Conservation (phyloP, 169 alveolate species). For the Babesia ovis region DNA sequence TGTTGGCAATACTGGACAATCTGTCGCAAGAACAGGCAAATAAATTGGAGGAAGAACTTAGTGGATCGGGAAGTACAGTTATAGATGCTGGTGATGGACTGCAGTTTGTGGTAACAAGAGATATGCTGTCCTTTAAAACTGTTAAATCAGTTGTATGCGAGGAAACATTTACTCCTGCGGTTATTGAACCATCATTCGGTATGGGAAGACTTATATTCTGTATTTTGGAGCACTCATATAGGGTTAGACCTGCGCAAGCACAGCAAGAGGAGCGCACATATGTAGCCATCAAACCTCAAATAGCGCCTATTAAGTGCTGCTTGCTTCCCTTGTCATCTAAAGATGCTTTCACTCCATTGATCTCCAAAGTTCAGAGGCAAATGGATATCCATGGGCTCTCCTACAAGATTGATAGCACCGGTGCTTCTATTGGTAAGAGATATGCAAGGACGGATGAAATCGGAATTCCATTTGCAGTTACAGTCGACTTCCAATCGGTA, state of each 20-base stretch:
- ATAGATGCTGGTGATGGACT: slow-evolving; percentile 27
- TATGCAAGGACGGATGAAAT: slow-evolving; percentile 98
- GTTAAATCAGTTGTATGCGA: slow-evolving; percentile 87
- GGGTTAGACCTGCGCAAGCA: slow-evolving; percentile 82
- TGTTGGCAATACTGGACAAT: slow-evolving; percentile 61
- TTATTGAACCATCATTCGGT: slow-evolving; percentile 99
- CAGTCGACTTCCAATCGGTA: slow-evolving; percentile 93
- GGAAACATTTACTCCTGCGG: slow-evolving; percentile 92
- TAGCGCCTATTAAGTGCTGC: slow-evolving; percentile 96
- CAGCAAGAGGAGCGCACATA: slow-evolving; percentile 86
- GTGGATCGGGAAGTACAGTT: slow-evolving; percentile 47
- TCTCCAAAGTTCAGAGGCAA: slow-evolving; percentile 66
- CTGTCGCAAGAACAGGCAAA: slow-evolving; percentile 60
- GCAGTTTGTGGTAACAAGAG: slow-evolving; percentile 53
- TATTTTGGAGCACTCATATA: slow-evolving; percentile 94
- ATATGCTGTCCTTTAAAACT: slow-evolving; percentile 84
- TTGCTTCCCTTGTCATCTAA: slow-evolving; percentile 91
- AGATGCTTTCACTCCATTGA: slow-evolving; percentile 78
- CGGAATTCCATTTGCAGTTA: slow-evolving; percentile 97
- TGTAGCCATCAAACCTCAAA: slow-evolving; percentile 89
- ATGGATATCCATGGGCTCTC: slow-evolving; percentile 79
- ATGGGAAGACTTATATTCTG: slow-evolving; percentile 93
- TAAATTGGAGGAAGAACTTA: slow-evolving; percentile 67
- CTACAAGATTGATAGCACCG: slow-evolving; percentile 89
- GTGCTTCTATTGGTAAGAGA: slow-evolving; percentile 92